A percentile compares a stretch with the other conserved stretches of the same genome.
phyloP scores from a whole-genome alignment of 352 stramenopile species.

The Pythium guiyangense region DNA sequence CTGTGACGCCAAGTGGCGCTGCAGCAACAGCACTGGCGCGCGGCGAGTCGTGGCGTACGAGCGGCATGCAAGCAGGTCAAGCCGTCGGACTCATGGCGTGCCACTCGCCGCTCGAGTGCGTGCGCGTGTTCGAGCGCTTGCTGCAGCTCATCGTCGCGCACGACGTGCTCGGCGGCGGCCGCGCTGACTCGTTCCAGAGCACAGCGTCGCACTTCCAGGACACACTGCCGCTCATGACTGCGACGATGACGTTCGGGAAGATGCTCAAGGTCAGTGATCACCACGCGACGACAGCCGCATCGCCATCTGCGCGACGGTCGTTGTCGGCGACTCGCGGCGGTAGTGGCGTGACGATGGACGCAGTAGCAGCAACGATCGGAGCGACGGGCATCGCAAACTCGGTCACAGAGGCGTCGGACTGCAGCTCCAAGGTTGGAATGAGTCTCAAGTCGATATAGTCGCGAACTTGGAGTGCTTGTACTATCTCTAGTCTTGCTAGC shows the following conservation, averaged over 20 bases:
- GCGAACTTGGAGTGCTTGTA: too few species aligned
- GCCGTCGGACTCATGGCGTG: constrained; percentile 25
- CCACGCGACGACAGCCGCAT: too few species aligned
- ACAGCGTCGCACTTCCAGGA: constrained; percentile 26
- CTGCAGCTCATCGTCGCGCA: constrained; percentile 44
- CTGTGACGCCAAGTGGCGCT: too few species aligned
- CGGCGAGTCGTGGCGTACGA: constrained; percentile 16
- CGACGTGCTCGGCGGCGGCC: constrained; percentile 16
- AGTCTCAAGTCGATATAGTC: too few species aligned
- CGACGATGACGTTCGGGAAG: constrained; percentile 9
- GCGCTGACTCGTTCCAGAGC: constrained; percentile 17
- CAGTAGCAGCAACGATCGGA: too few species aligned
- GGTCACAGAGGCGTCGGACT: constrained; percentile 10
- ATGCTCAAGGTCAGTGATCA: not conserved
- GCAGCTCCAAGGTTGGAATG: not conserved
- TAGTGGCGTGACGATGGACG: too few species aligned
- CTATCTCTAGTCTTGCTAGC: too few species aligned
- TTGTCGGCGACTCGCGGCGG: too few species aligned
- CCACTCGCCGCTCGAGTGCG: constrained; percentile 23
- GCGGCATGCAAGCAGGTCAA: constrained; percentile 17
- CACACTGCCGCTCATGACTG: constrained; percentile 29
- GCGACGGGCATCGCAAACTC: constrained; percentile 2
- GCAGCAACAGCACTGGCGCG: too few species aligned
- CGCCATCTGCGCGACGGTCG: too few species aligned
- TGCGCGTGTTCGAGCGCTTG: constrained; percentile 46